Evolutionary conservation across 768 basidiomycete species (phyloP), one percentile per base, ranked within the genome.

Genomic region (Tulasnella sp.): DNA sequence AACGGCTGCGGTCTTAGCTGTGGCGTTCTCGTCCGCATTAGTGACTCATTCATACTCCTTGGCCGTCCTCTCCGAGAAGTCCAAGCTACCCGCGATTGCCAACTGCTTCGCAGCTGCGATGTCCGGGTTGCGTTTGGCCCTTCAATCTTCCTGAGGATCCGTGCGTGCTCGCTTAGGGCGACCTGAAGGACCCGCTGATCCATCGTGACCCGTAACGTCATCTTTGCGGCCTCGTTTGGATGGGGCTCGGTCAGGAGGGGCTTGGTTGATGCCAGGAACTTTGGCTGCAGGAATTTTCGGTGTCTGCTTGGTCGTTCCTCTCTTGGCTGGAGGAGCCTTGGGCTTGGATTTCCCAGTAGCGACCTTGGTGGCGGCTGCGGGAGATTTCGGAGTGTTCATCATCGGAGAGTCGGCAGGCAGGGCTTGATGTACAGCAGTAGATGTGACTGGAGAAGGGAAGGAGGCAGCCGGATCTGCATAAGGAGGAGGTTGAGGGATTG

Each of bases 61-160:
- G 32, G n/a, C 22, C 32, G 36, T 72, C 26, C 22, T 40, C 26
- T 62, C 62, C 16, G 64, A n/a, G 62, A 72, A 72, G 32, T 29
- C 42, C 37, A 65, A 40, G 17, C 19, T 26, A 3, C 36, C 40
- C 7, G 34, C 62, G 36, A 32, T 44, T 16, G 32, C 5, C 7
- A 59, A 41, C n/a, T 35, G 32, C 5, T 63, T 42, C 26, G 71
- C 71, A 12, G 59, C 63, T 14, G 59, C 71, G 11, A 63, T 35
- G 40, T 64, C 71, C 16, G 26, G 62, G 22, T n/a, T 37, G 22
- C 71, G 71, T 36, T 72, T 72, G 37, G 22, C 39, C n/a, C 64
- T 62, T n/a, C 65, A 35, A 32, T 72, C 71, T 39, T 72, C 71
- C 34, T 40, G 59, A 35, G 32, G 52, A 42, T 71, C 69, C 17